A percentile compares a stretch with the other conserved stretches of the same genome.
These are phyloP conservation scores for Coemansia sp. DNA, from an alignment of 192 early-diverging fungal species.

Conservation along the genomic window DNA sequence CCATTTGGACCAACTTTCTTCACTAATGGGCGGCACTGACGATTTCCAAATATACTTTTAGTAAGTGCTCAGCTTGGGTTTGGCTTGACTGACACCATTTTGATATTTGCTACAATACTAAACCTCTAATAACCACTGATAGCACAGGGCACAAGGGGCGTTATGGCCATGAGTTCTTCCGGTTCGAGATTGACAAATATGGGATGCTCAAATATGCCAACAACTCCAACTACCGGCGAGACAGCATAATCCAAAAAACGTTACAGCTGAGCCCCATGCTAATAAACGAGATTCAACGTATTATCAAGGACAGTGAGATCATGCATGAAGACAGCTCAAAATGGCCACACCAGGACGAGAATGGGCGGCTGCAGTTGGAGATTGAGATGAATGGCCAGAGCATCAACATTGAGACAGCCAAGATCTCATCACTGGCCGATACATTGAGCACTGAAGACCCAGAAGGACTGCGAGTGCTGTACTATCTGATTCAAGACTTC, in stretches of 20 bases:
- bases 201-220: slow-evolving; percentile 94
- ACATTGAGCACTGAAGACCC: slow-evolving; percentile 88
- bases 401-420: slow-evolving; percentile 78
- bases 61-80: neutral
- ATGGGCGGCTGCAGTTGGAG: slow-evolving; percentile 93
- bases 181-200: slow-evolving; percentile 89
- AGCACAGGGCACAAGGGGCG: slow-evolving; percentile 85
- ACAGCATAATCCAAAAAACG: slow-evolving; percentile 92
- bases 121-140: slow-evolving; percentile 28
- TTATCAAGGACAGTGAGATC: slow-evolving; percentile 86
- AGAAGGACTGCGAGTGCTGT: slow-evolving; percentile 90
- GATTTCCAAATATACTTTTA: slow-evolving; percentile 50
- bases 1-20: neutral
- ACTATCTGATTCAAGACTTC: slow-evolving; percentile 97
- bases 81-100: neutral
- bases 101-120: neutral
- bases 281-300: slow-evolving; percentile 84
- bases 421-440: slow-evolving; percentile 89
- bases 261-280: slow-evolving; percentile 77
- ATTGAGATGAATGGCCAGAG: slow-evolving; percentile 87
- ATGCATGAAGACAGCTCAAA: slow-evolving; percentile 90
- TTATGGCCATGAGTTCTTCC: slow-evolving; percentile 98
- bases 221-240: slow-evolving; percentile 97
- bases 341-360: slow-evolving; percentile 90
- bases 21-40: slow-evolving; percentile 15